phyloP scores from a whole-genome alignment of 345 rosid genomes.

The Citrus trifoliata region DNA sequence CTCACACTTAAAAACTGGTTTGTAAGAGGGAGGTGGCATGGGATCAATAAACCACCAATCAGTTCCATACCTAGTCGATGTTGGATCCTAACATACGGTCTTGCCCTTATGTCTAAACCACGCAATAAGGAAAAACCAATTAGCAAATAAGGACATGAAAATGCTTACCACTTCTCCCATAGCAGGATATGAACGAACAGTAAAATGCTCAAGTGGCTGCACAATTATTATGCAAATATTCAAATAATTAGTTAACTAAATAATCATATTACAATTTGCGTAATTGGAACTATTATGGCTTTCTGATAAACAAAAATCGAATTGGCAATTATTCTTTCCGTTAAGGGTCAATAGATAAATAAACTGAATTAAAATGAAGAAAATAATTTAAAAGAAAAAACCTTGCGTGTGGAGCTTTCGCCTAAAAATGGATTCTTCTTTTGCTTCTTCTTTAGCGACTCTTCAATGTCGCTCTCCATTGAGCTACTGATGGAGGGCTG shows the following conservation, averaged over 20 bases:
- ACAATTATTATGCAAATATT: background rate
- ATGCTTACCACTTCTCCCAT: constrained; percentile 55
- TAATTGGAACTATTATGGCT: background rate
- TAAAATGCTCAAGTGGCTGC: constrained; percentile 15
- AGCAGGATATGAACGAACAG: constrained; percentile 10
- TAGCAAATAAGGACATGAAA: background rate
- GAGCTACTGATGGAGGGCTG: background rate
- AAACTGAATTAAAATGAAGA: too few species aligned
- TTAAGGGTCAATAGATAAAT: too few species aligned
- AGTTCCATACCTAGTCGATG: too few species aligned
- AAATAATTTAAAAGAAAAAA: background rate
- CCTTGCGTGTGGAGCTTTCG: constrained; percentile 25
- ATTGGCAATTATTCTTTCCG: background rate
- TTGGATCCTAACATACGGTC: too few species aligned
- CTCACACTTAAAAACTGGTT: too few species aligned
- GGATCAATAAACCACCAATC: too few species aligned
- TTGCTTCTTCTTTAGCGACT: constrained; percentile 29
- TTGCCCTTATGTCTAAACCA: background rate
- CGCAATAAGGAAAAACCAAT: background rate
- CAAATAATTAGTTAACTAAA: background rate
- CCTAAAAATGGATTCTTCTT: constrained; percentile 17
- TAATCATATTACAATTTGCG: background rate
- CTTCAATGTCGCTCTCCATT: constrained; percentile 39
- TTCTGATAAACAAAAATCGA: background rate
- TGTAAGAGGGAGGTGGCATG: too few species aligned